phyloP scores from a whole-genome alignment of 176 grass and related monocot species.

The maize (Zea mays) region DNA sequence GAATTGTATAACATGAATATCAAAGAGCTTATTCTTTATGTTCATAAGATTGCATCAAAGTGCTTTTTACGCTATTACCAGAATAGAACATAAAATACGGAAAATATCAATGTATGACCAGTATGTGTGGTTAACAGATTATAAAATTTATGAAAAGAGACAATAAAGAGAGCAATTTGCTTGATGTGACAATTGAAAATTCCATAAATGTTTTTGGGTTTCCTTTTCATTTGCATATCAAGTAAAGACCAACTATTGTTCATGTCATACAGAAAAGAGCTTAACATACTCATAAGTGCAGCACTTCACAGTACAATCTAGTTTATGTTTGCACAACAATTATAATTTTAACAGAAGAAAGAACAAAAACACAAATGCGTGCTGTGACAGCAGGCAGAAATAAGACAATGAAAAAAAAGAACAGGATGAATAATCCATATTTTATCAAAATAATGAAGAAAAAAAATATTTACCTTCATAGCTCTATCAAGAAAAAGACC shows the following conservation, averaged over 20 bases:
- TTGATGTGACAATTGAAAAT: neutral
- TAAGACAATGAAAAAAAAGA: neutral
- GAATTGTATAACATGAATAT: conserved; percentile 27
- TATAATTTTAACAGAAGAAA: conserved; percentile 28
- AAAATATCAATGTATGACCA: conserved; percentile 16
- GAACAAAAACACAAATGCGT: neutral
- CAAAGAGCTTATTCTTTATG: conserved; percentile 19
- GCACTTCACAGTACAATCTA: neutral
- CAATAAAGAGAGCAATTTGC: neutral
- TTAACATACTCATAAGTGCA: neutral
- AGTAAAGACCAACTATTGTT: conserved; percentile 3
- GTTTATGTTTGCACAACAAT: conserved; percentile 2
- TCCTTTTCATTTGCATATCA: neutral
- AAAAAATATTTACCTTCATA: conserved; percentile 73
- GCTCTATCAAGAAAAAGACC: conserved; percentile 97
- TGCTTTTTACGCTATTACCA: neutral
- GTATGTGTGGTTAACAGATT: conserved; percentile 1
- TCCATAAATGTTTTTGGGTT: neutral
- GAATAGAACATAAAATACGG: neutral
- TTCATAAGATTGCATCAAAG: neutral
- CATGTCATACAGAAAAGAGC: conserved; percentile 15
- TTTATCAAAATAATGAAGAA: neutral
- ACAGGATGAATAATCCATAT: neutral
- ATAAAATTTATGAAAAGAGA: neutral
- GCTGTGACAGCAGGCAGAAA: neutral